phyloP scores from a whole-genome alignment of 306 rosid species.

The Prunus armeniaca region DNA sequence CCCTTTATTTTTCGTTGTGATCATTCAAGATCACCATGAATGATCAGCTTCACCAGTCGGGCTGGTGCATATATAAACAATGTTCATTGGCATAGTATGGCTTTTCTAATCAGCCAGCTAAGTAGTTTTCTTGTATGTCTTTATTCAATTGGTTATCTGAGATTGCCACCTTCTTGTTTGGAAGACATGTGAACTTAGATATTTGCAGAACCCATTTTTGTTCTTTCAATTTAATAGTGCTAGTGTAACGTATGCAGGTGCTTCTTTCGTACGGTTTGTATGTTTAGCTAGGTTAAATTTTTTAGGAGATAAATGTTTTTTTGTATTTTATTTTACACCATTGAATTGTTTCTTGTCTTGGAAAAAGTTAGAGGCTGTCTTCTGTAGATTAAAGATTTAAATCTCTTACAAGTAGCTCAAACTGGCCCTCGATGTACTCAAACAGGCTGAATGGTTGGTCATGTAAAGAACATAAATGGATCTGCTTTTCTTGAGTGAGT shows the following conservation, averaged over 20 bases:
- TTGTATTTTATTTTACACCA: not conserved
- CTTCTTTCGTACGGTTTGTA: not conserved
- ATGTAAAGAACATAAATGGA: not conserved
- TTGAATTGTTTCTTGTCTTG: not conserved
- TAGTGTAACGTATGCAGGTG: not conserved
- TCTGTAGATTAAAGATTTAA: not conserved
- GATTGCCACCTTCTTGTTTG: not conserved
- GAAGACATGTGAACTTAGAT: not conserved
- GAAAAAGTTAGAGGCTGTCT: not conserved
- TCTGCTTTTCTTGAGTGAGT: not conserved
- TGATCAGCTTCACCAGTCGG: not conserved
- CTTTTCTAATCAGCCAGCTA: not conserved
- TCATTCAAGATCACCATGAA: not conserved
- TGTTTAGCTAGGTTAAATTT: not conserved
- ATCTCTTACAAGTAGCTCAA: not conserved
- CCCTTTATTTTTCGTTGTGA: not conserved
- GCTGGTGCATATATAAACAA: not conserved
- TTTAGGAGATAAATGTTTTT: not conserved
- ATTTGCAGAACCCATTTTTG: not conserved
- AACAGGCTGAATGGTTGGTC: not conserved
- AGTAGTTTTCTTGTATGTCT: not conserved
- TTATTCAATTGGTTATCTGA: not conserved
- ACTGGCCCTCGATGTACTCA: not conserved
- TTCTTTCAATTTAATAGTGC: not conserved
- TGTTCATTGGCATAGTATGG: not conserved